These are phyloP conservation scores for Ammopiptanthus mongolicus DNA, from an alignment of 306 rosid genomes.

Conservation along the genomic window DNA sequence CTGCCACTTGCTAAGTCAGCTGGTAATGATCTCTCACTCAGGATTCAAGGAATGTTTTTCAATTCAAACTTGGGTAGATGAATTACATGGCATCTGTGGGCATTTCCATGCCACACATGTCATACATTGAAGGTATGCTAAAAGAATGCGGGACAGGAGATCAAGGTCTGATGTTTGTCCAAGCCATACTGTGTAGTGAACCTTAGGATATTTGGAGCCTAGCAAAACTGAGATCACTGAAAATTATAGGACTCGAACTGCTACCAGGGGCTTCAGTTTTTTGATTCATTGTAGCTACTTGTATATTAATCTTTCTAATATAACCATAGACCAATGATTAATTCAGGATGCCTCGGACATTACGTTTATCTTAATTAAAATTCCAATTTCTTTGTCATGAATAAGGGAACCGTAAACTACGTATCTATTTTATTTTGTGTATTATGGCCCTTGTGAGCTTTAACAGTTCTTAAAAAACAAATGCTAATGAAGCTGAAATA, in stretches of 20 bases:
- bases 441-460: neutral
- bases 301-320: neutral
- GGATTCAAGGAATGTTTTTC: constrained; percentile 6
- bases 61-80: constrained; percentile 16
- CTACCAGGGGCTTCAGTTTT: constrained; percentile 18
- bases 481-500: neutral
- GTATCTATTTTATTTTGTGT: neutral
- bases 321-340: neutral
- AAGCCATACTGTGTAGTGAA: neutral
- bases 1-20: neutral
- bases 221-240: neutral
- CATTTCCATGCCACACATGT: neutral
- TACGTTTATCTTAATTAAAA: neutral
- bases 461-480: neutral
- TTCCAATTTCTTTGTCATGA: neutral
- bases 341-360: neutral
- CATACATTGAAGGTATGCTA: neutral
- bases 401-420: neutral
- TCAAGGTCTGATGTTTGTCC: neutral
- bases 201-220: constrained; percentile 1
- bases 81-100: neutral
- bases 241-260: neutral
- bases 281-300: constrained; percentile 18
- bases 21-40: neutral
- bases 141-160: neutral